These are phyloP conservation scores for Ceratobasidium sp. DNA, from an alignment of 1,284 basidiomycete genomes.

Conservation along the genomic window DNA sequence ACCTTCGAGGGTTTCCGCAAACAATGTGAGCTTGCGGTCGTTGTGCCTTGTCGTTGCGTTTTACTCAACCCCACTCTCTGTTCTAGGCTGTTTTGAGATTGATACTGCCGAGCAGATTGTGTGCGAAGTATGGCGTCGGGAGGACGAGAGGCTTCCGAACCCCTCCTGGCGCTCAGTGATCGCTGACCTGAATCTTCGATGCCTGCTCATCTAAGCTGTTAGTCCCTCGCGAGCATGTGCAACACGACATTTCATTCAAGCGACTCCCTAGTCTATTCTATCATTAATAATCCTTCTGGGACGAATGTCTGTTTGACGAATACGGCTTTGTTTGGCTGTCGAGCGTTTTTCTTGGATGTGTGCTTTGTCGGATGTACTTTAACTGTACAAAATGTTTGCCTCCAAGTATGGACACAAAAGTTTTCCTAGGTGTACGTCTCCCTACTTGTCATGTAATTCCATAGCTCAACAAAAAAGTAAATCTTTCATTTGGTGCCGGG, in stretches of 20 bases:
- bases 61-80: neutral
- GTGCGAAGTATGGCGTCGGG: constrained; percentile 56
- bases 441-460: constrained; percentile 9
- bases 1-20: constrained; percentile 55
- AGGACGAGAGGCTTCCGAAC: constrained; percentile 53
- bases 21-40: constrained; percentile 51
- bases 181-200: constrained; percentile 53
- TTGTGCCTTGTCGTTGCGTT: constrained; percentile 16
- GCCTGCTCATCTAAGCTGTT: constrained; percentile 51
- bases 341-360: constrained; percentile 5
- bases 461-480: neutral
- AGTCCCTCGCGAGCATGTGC: constrained; percentile 28
- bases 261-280: constrained; percentile 33
- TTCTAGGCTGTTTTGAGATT: constrained; percentile 58
- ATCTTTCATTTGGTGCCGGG: constrained; percentile 3
- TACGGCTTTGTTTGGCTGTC: constrained; percentile 7
- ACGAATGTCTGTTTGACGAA: neutral
- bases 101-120: constrained; percentile 59
- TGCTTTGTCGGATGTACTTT: constrained; percentile 4
- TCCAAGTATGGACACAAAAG: neutral
- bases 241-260: constrained; percentile 12
- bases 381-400: constrained; percentile 4
- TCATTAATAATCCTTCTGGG: constrained; percentile 42
- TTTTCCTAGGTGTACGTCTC: neutral
- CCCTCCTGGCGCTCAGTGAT: constrained; percentile 56